A percentile compares a stretch with the other conserved stretches of the same genome.
phyloP scores from a whole-genome alignment of 2,329 filamentous ascomycete genomes.

The Neofusicoccum ribis region DNA sequence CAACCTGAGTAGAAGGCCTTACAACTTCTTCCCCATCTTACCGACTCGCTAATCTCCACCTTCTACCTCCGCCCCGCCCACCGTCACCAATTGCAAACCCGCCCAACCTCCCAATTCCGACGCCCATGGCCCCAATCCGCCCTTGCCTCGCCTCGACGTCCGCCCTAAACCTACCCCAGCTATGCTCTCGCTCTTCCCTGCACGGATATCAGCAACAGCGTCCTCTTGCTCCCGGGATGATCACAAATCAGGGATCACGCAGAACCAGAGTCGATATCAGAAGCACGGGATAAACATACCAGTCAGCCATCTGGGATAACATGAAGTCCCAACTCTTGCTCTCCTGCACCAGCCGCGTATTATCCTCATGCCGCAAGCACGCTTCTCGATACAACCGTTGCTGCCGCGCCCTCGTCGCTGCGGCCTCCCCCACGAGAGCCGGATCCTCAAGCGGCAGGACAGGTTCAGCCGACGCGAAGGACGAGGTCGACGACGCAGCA shows the following conservation, averaged over 20 bases:
- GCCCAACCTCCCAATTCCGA: not conserved
- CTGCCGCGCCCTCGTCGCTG: constrained; percentile 58
- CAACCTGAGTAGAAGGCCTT: not conserved
- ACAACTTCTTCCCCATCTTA: not conserved
- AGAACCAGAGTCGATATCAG: not conserved
- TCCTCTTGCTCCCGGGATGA: constrained; percentile 18
- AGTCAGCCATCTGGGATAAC: constrained; percentile 45
- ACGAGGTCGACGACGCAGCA: not conserved
- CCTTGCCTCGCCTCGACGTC: constrained; percentile 4
- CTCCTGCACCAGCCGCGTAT: constrained; percentile 30
- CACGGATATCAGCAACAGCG: not conserved
- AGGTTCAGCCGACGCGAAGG: constrained; percentile 22
- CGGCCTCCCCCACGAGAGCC: constrained; percentile 65
- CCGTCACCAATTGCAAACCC: constrained; percentile 5
- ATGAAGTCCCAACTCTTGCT: constrained; percentile 44
- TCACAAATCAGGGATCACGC: too few relatives aligned
- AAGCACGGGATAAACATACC: constrained; percentile 24
- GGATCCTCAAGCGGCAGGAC: constrained; percentile 64
- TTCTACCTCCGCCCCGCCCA: not conserved
- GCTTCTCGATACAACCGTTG: constrained; percentile 56
- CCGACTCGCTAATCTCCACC: not conserved
- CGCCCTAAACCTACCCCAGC: constrained; percentile 25
- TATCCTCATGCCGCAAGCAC: constrained; percentile 34
- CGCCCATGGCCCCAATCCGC: constrained; percentile 10
- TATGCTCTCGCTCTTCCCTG: constrained; percentile 25